These are phyloP conservation scores for Rhazya stricta DNA, from an alignment of 257 asterid species.

Conservation along the genomic window DNA sequence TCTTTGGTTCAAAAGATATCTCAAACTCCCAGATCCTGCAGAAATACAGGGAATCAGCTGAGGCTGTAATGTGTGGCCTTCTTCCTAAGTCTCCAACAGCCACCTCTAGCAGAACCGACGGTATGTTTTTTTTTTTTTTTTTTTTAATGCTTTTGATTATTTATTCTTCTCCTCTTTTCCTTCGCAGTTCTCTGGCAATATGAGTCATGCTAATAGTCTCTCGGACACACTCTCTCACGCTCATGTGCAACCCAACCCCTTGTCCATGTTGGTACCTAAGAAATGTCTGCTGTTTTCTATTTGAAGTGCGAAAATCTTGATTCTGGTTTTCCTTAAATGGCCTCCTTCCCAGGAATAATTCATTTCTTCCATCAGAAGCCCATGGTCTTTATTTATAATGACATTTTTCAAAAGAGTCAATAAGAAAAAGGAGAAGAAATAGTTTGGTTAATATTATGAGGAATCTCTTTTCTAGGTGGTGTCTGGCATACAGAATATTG, in stretches of 20 bases:
- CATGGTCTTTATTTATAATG: neutral
- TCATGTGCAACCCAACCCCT: neutral
- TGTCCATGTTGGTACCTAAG: neutral
- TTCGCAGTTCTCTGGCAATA: neutral
- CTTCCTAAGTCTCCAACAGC: slow-evolving; percentile 77
- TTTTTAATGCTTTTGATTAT: slow-evolving; percentile 3
- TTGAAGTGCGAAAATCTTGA: neutral
- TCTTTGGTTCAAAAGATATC: slow-evolving; percentile 51
- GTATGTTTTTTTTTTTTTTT: slow-evolving; percentile 40
- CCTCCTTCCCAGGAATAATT: neutral
- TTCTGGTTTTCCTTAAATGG: neutral
- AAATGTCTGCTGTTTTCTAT: neutral
- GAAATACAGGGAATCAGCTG: slow-evolving; percentile 68
- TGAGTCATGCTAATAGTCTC: neutral
- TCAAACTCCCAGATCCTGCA: slow-evolving; percentile 36
- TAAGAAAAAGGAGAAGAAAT: neutral
- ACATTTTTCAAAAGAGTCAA: neutral
- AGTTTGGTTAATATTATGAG: neutral
- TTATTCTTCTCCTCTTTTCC: neutral
- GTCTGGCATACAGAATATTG: neutral
- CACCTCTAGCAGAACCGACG: slow-evolving; percentile 60
- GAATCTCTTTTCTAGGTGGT: neutral
- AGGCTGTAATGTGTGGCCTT: slow-evolving; percentile 84
- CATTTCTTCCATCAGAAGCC: neutral
- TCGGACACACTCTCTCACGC: neutral